Conservation (phyloP, 139 green algal species). For the Deuterostichococcus epilithicus region DNA sequence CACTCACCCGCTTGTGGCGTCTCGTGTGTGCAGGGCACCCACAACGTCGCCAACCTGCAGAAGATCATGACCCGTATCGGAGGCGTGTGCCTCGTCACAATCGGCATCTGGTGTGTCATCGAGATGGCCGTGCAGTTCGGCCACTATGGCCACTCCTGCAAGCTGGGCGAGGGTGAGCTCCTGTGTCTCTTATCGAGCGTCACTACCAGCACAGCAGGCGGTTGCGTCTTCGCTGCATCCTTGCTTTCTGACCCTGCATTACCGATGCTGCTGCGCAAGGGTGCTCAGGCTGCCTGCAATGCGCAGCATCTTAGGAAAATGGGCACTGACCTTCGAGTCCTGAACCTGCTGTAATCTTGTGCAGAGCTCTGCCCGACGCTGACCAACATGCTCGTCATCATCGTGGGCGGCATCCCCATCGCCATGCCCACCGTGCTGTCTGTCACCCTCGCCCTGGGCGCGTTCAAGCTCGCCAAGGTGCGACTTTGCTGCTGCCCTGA, state of each 20-base stretch:
- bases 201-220: neutral
- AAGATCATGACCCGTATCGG: conserved; percentile 85
- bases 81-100: conserved; percentile 74
- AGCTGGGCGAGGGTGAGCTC: conserved; percentile 44
- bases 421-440: conserved; percentile 90
- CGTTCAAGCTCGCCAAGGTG: conserved; percentile 69
- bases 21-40: conserved; percentile 25
- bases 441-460: conserved; percentile 84
- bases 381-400: conserved; percentile 85
- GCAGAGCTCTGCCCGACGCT: conserved; percentile 73
- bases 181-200: neutral
- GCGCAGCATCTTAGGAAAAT: neutral
- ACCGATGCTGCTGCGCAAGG: too few species aligned
- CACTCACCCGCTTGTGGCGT: neutral
- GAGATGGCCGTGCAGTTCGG: conserved; percentile 74
- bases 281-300: neutral
- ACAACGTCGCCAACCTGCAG: conserved; percentile 83
- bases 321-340: neutral
- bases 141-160: conserved; percentile 61
- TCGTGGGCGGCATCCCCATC: conserved; percentile 90
- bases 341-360: neutral
- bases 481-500: neutral
- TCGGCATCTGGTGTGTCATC: conserved; percentile 70
- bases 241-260: too few species aligned
- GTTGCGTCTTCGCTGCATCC: neutral